Conservation (phyloP, 2,329 filamentous ascomycete genomes). For the Septoria linicola region DNA sequence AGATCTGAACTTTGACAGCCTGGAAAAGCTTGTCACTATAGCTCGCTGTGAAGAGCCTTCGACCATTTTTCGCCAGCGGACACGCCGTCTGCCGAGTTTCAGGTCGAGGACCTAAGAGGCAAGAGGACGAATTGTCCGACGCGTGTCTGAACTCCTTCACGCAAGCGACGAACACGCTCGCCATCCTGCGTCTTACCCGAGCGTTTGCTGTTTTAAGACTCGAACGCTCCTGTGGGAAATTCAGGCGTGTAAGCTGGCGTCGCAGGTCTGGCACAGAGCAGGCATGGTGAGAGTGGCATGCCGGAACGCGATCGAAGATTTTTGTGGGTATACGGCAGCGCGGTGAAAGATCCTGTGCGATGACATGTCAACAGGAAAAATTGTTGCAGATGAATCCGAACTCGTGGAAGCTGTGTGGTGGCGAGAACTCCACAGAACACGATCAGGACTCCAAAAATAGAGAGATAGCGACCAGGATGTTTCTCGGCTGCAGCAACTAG, state of each 20-base stretch:
- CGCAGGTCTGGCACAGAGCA: not conserved
- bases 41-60: conserved; percentile 4
- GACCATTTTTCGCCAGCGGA: not conserved
- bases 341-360: not conserved
- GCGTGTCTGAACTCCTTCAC: not conserved
- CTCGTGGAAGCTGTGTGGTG: not conserved
- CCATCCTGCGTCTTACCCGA: not conserved
- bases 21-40: conserved; percentile 12
- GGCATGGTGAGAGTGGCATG: not conserved
- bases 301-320: not conserved
- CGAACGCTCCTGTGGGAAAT: too few species aligned
- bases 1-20: conserved; percentile 4
- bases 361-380: not conserved
- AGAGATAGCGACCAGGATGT: not conserved
- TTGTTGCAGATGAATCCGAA: not conserved
- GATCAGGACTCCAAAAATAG: conserved; percentile 1
- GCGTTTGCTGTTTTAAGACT: not conserved
- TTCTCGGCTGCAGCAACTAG: not conserved
- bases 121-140: conserved; percentile 7
- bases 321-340: not conserved
- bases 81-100: conserved; percentile 3
- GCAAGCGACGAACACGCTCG: not conserved
- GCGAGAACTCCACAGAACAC: not conserved
- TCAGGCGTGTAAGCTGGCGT: not conserved
- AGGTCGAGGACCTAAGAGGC: conserved; percentile 2